phyloP scores from a whole-genome alignment of 2,329 filamentous ascomycete genomes.

The Botrytis fabae region DNA sequence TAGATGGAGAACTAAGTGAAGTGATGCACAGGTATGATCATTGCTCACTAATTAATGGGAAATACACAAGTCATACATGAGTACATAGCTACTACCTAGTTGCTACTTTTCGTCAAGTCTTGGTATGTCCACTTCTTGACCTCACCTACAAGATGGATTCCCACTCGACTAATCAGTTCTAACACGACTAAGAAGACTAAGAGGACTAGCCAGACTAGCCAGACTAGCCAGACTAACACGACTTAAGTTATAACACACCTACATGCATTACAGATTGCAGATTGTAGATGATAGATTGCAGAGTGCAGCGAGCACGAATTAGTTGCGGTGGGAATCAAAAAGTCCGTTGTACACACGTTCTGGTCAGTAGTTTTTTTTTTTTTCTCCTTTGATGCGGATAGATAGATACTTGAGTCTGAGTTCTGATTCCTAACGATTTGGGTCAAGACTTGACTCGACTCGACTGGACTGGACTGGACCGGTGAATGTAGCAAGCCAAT shows the following conservation, averaged over 20 bases:
- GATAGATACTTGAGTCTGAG: background rate
- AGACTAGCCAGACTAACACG: background rate
- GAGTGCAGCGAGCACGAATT: background rate
- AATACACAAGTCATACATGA: slow-evolving; percentile 3
- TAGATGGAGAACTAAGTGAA: background rate
- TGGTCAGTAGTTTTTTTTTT: background rate
- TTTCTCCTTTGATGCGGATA: too few species aligned
- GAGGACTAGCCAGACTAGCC: background rate
- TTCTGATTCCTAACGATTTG: background rate
- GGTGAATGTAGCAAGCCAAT: background rate
- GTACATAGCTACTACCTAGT: background rate
- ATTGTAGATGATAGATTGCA: slow-evolving; percentile 1
- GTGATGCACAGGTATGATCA: slow-evolving; percentile 13
- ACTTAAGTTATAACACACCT: background rate
- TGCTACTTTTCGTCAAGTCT: background rate
- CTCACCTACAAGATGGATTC: slow-evolving; percentile 1
- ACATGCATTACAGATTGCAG: slow-evolving; percentile 18
- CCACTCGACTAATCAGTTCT: background rate
- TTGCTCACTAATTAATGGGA: slow-evolving; percentile 6
- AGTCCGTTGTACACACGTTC: background rate
- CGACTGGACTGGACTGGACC: background rate
- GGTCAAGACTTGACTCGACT: background rate
- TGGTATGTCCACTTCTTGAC: slow-evolving; percentile 13
- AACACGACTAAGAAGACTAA: background rate
- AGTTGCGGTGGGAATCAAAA: background rate